Percentiles rank a stretch among this genome's conserved stretches.
Evolutionary conservation across 1,284 basidiomycete species (phyloP).

Genomic region (Marasmius oreades): DNA sequence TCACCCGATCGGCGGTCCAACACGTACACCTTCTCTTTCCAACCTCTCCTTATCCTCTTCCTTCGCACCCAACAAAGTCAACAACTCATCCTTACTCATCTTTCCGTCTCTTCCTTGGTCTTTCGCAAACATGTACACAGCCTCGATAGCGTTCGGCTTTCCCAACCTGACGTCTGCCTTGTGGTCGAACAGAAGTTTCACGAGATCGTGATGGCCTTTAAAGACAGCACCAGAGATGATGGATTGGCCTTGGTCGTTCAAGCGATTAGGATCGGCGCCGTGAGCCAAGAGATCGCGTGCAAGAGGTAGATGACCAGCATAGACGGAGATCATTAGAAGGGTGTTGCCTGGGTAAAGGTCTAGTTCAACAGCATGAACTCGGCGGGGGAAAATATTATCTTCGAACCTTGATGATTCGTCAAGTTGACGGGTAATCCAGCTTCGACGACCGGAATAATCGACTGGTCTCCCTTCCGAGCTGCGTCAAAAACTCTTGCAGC

Average conservation of each 20-base stretch:
- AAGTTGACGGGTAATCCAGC: conserved; percentile 77
- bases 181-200: conserved; percentile 51
- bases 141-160: conserved; percentile 70
- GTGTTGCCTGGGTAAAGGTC: conserved; percentile 54
- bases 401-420: conserved; percentile 59
- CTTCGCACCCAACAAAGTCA: conserved; percentile 46
- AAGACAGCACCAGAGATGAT: conserved; percentile 81
- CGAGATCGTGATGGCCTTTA: conserved; percentile 58
- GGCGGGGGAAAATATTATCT: background rate
- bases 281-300: conserved; percentile 49
- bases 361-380: background rate
- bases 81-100: conserved; percentile 43
- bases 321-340: conserved; percentile 80
- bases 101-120: conserved; percentile 44
- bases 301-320: conserved; percentile 67
- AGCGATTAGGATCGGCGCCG: conserved; percentile 65
- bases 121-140: conserved; percentile 64
- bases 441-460: conserved; percentile 58
- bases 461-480: conserved; percentile 56
- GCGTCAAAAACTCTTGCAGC: conserved; percentile 76
- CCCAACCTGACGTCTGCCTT: conserved; percentile 72
- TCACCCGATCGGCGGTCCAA: conserved; percentile 4
- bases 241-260: conserved; percentile 79
- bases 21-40: conserved; percentile 13
- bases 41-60: conserved; percentile 34